Base-by-base conservation (phyloP, 148 eudicot species). In the Mesembryanthemum crystallinum region DNA sequence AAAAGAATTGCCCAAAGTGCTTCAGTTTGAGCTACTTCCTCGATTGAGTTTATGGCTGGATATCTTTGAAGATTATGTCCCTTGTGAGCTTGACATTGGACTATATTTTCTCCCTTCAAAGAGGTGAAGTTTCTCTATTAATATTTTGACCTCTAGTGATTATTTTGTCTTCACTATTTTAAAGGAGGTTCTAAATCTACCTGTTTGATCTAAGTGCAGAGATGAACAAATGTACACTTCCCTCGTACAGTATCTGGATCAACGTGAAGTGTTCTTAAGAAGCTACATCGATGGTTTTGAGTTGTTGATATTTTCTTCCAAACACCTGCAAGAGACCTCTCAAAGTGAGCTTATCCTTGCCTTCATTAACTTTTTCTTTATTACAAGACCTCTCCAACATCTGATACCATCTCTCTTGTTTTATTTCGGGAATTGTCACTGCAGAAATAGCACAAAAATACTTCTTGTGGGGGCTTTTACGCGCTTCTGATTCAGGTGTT, bases 301-400 rank as follows among this genome's bases (percentile, higher is more conserved):
- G 72, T 69, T 94, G 67, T 72, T 88, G 43, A 76, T 94, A 25
- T 83, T 89, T 49, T 62, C 96, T 49, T 94, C 98, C 21, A 83
- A 65, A 69, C 80, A 77, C 57, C 82, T 94, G 72, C 75, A 73
- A 18, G 67, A 67, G 73, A 42, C 76, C 29, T 83, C 82, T 43
- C 87, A 86, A 71, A 78, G 98, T 94, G 79, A 81, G 88, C 62
- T 73, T 39, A 29, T 43, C 2, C 18, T 25, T 21, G 20, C 69
- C 0, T 5, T 25, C 55, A n/a, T 39, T 11, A 55, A 1, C 7
- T 55, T 29, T 27, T 14, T 5, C 9, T 17, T 1, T 32, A 33
- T 51, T 32, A 27, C 13, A 32, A 79, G 0, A 9, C 32, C 4
- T 14, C 64, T 54, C 17, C 73, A 54, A 18, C 71, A 42, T 63